A percentile compares a stretch with the other conserved stretches of the same genome.
Evolutionary conservation across 1,139 yeast genomes (phyloP).

Genomic region (Debaryomyces sp.): DNA sequence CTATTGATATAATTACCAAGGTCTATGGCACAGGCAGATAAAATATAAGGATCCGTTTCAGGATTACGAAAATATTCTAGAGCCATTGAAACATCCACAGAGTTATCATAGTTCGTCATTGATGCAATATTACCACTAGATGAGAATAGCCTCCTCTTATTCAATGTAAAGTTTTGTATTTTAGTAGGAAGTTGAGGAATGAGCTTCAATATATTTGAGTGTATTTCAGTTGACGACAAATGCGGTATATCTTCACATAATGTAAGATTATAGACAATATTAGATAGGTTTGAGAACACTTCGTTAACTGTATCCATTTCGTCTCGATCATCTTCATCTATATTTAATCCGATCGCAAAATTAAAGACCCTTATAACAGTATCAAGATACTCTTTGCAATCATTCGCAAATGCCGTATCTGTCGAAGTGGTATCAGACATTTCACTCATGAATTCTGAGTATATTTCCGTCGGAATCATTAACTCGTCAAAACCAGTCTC

Average conservation of each 20-base stretch:
- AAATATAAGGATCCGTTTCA: slow-evolving; percentile 27
- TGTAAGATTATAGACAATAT: slow-evolving; percentile 19
- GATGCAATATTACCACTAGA: slow-evolving; percentile 40
- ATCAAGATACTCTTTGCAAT: slow-evolving; percentile 5
- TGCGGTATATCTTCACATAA: slow-evolving; percentile 21
- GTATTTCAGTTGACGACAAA: slow-evolving; percentile 11
- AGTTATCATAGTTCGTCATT: slow-evolving; percentile 25
- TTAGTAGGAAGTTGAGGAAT: slow-evolving; percentile 11
- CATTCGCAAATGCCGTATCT: background rate
- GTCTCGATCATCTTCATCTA: slow-evolving; percentile 12
- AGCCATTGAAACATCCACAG: slow-evolving; percentile 14
- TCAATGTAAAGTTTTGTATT: slow-evolving; percentile 12
- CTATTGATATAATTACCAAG: slow-evolving; percentile 40
- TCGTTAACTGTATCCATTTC: slow-evolving; percentile 15
- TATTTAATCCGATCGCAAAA: slow-evolving; percentile 1
- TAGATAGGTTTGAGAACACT: slow-evolving; percentile 16
- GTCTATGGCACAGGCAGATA: slow-evolving; percentile 32
- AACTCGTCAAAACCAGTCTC: slow-evolving; percentile 2
- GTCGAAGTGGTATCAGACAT: background rate
- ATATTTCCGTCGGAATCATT: slow-evolving; percentile 2
- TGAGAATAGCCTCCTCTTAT: slow-evolving; percentile 37
- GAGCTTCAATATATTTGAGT: slow-evolving; percentile 9
- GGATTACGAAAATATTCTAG: slow-evolving; percentile 9
- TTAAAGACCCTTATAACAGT: slow-evolving; percentile 3
- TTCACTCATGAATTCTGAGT: slow-evolving; percentile 4